Conservation (phyloP, 768 basidiomycete species). For the Podaxis sp. region DNA sequence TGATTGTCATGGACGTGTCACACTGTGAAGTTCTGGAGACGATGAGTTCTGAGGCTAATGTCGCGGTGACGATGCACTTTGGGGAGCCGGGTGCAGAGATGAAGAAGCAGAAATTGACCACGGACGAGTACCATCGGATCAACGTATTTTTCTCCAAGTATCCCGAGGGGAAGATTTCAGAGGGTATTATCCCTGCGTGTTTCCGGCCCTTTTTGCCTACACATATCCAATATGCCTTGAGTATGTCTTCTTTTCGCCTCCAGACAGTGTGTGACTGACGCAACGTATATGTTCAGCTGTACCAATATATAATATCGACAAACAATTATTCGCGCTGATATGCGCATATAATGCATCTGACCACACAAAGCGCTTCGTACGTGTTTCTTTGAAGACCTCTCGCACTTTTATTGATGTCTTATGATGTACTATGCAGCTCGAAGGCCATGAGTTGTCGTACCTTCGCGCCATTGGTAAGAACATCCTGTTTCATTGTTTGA, state of each 20-base stretch:
- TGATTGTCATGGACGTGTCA: conserved; percentile 89
- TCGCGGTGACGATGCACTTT: conserved; percentile 70
- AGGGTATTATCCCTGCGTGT: conserved; percentile 81
- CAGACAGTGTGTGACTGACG: not conserved
- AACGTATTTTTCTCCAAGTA: conserved; percentile 75
- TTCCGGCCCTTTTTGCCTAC: conserved; percentile 81
- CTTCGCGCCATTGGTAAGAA: conserved; percentile 78
- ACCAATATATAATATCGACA: conserved; percentile 91
- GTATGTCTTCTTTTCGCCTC: conserved; percentile 44
- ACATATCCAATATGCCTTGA: conserved; percentile 83
- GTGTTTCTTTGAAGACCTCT: conserved; percentile 22
- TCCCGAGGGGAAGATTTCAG: conserved; percentile 86
- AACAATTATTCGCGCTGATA: conserved; percentile 86
- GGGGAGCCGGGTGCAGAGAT: conserved; percentile 57
- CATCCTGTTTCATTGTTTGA: not conserved
- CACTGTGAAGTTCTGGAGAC: conserved; percentile 87
- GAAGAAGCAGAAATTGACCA: conserved; percentile 54
- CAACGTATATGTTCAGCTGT: conserved; percentile 51
- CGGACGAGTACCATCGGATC: conserved; percentile 73
- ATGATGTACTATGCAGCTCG: conserved; percentile 50
- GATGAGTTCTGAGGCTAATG: conserved; percentile 54
- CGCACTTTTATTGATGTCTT: conserved; percentile 10
- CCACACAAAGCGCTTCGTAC: conserved; percentile 77
- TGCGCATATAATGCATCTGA: conserved; percentile 89
- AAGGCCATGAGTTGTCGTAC: conserved; percentile 90